Base-by-base conservation (phyloP, 441 rosid species). In the Pelargonium myrrhifolium region DNA sequence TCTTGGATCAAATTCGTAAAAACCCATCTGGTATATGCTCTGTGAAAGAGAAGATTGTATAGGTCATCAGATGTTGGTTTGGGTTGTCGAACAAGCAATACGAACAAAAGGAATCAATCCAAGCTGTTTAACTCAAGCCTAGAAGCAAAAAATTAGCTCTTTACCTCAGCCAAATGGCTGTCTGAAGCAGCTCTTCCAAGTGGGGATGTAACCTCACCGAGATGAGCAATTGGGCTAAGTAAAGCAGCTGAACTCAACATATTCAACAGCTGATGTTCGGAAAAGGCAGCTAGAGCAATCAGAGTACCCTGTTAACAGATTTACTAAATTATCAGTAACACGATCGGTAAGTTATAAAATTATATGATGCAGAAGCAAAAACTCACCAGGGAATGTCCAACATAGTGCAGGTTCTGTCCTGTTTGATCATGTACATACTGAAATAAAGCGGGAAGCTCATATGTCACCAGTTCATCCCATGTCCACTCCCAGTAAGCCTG, bases 401-500 rank as follows among this genome's bases (percentile, higher is more conserved):
- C 81, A 68, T 78, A 80, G 66, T 80, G 88, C 68, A 78, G 65
- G 17, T 73, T 72, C 71, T 81, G 83, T 18, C 80, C 78, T 0
- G 86, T 77, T 42, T 71, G 79, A 45, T 78, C 67, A 40, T 75
- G 64, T 56, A 86, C 81, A 66, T 86, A 76, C 3, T 72, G 74
- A 60, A 82, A 62, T 10, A 72, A 66, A 8, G 85, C 84, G 10
- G 88, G 84, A 73, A 86, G 86, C 68, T 86, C 88, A 58, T 65
- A 75, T 35, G 73, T 72, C 9, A 58, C 84, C 74, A 81, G 43
- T 63, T 81, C 82, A 65, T 86, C 87, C 88, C 90, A 82, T 15
- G 90, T 68, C 88, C 90, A 86, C 28, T 79, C 39, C 87, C 88
- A 84, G 62, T 62, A 82, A n/a, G 74, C 82, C 90, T 82, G 62